Base-by-base conservation (phyloP, 2,329 filamentous ascomycete genomes). In the Lachnellula willkommii region DNA sequence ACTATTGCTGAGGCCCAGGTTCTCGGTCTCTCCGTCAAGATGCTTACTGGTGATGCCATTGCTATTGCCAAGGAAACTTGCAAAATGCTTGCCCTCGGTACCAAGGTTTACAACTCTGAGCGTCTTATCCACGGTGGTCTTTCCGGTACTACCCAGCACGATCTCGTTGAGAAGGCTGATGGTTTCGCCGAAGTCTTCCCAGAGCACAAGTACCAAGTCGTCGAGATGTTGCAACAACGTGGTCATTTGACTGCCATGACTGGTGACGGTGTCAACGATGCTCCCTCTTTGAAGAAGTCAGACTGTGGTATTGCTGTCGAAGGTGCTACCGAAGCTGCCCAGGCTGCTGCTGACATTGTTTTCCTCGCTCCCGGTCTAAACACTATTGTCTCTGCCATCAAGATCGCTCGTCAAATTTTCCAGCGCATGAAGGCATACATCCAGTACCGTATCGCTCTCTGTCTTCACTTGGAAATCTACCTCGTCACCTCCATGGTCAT, bases 351-450 rank as follows among this genome's bases (percentile, higher is more conserved):
- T 66, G 91, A 96, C 75, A 95, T 95, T 68, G 90, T 96, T 68
- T 95, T 95, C 82, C 84, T 95, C 70, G 90, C 89, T 63, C 90
- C 90, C 52, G 91, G 90, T 80, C 85, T 95, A 59, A 91, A 89
- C 73, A 89, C 90, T 61, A 95, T 95, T 72, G 94, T 95, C 68
- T 90, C 94, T 72, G 90, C 90, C 57, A 83, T 95, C 67, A 95
- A 95, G 79, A 95, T 89, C 64, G 93, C 90, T 32, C 89, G 91
- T 69, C 90, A 95, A 76, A 95, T 96, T 74, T 95, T 95, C 82
- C 90, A 95, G 77, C 89, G 91, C 70, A 95, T 96, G 90, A 94
- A 95, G 77, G 88, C 90, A 60, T 96, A 95, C 77, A 90, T 96
- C 63, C 88, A 95, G 70, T 95, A 95, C 80, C 89, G 91, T 82